Evolutionary conservation across 106 monocot genomes (phyloP), one percentile per base, ranked within the genome.

Genomic region (Xerophyta viscosa): DNA sequence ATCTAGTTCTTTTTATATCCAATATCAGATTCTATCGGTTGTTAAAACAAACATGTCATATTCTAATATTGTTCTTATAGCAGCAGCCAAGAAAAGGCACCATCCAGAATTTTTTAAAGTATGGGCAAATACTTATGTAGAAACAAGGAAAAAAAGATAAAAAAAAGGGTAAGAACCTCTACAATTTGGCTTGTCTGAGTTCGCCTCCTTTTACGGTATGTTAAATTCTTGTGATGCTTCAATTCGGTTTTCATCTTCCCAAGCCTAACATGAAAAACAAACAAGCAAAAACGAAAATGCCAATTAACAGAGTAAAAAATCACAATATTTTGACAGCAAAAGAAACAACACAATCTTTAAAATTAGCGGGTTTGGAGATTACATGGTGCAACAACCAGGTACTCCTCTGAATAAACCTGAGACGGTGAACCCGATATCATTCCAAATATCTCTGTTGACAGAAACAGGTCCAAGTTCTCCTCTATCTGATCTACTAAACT

Each of bases 301-400:
- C 18, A 36, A 36, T 17, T 46, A 33, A 33, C 10, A 18, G 46
- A 39, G 6, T 39, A 12, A 39, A 39, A 15, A 39, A 10, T 10
- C 15, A 39, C 13, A 10, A 12, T 39, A 39, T 12, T 39, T 1
- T 15, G 13, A 39, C 10, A 39, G 39, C 39, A n/a, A n/a, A n/a
- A 39, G 39, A 10, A 39, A 5, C 33, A 33, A 11, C 7, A 33
- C 5, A 33, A 33, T 33, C 11, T 33, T 33, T 33, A 5, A n/a
- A n/a, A n/a, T n/a, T n/a, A n/a, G n/a, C n/a, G n/a, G n/a, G n/a
- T n/a, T n/a, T n/a, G n/a, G n/a, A n/a, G n/a, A n/a, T 59, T 78
- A 98, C 89, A 94, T 88, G 20, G 93, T 94, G 29, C 60, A 70
- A 56, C 80, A 88, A 62, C 81, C 88, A 48, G 77, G 45, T 22